phyloP scores from a whole-genome alignment of 805 yeast genomes.

The Kluyveromyces siamensis region DNA sequence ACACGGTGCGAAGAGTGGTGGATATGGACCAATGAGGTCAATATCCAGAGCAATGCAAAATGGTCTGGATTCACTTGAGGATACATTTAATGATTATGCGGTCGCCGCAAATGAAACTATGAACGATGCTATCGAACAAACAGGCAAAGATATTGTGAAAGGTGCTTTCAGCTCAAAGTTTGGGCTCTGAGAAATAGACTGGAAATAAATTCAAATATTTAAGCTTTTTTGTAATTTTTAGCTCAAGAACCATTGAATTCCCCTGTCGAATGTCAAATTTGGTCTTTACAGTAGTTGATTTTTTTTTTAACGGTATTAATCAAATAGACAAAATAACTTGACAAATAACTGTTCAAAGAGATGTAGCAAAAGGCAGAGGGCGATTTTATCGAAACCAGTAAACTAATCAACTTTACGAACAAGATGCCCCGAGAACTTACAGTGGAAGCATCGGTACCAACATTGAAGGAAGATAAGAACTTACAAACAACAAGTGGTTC shows the following conservation, averaged over 20 bases:
- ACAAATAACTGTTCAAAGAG: background rate
- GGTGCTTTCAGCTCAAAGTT: constrained; percentile 45
- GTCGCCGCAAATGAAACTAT: constrained; percentile 43
- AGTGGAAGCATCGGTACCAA: background rate
- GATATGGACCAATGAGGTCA: constrained; percentile 34
- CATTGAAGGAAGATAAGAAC: background rate
- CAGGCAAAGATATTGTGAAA: constrained; percentile 41
- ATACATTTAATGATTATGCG: constrained; percentile 49
- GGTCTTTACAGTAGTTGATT: too few relatives aligned
- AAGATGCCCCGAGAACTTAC: background rate
- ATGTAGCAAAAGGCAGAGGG: too few relatives aligned
- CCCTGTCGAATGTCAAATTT: too few relatives aligned
- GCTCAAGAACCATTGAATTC: too few relatives aligned
- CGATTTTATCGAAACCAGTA: background rate
- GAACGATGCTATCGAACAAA: constrained; percentile 41
- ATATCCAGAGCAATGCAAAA: constrained; percentile 38
- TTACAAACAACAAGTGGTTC: background rate
- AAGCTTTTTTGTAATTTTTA: too few relatives aligned
- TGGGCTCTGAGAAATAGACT: constrained; percentile 34
- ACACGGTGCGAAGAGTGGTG: constrained; percentile 26
- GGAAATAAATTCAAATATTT: too few relatives aligned
- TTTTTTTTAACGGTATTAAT: background rate
- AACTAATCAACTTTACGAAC: background rate
- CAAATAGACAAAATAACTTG: background rate
- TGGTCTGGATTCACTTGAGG: constrained; percentile 46